These are phyloP conservation scores for Salix arbutifolia DNA, from an alignment of 345 rosid species.

Conservation along the genomic window DNA sequence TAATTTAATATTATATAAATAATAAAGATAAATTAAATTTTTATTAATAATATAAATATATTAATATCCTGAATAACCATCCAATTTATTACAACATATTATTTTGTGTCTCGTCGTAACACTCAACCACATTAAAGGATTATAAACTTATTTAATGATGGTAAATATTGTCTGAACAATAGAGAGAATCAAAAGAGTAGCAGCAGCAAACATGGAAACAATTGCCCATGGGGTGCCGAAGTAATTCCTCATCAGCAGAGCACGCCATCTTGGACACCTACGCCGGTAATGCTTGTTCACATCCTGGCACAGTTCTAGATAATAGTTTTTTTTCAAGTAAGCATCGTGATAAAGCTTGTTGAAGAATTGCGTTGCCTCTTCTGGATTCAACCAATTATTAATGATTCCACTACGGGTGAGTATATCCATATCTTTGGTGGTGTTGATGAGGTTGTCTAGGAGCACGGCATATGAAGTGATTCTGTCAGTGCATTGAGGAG, in stretches of 20 bases:
- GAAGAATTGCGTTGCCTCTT: conserved; percentile 20
- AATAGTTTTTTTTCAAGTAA: background rate
- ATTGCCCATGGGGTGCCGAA: conserved; percentile 4
- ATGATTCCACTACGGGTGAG: background rate
- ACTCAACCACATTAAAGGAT: no score
- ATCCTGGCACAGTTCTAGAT: background rate
- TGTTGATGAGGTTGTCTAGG: conserved; percentile 12
- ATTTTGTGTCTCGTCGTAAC: no score
- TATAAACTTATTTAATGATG: background rate
- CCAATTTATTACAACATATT: no score
- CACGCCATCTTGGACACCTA: background rate
- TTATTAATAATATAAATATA: no score
- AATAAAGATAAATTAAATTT: no score
- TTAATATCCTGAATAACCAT: no score
- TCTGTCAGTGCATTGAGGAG: background rate
- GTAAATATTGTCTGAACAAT: conserved; percentile 6
- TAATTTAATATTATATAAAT: no score
- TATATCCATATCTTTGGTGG: conserved; percentile 7
- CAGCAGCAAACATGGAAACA: background rate
- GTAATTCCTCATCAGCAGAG: background rate
- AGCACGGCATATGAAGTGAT: conserved; percentile 21
- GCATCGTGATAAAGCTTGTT: conserved; percentile 19
- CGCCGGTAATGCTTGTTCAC: background rate
- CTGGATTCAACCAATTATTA: conserved; percentile 15
- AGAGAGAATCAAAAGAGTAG: background rate